A percentile compares a stretch with the other conserved stretches of the same genome.
These are phyloP conservation scores for Ogataea parapolymorpha DNA, from an alignment of 805 yeast genomes.

Conservation along the genomic window DNA sequence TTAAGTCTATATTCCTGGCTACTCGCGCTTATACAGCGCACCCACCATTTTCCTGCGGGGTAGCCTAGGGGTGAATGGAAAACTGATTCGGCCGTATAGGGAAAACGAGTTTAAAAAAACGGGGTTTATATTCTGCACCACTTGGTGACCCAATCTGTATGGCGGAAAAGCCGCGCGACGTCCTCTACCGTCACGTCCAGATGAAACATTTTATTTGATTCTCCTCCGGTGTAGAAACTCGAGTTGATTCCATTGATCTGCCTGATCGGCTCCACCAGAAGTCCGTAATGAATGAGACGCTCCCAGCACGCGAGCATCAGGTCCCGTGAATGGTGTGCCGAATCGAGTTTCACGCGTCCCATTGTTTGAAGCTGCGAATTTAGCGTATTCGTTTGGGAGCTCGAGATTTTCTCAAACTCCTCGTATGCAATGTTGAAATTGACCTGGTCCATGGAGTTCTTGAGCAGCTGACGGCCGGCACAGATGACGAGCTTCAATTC, in stretches of 20 bases:
- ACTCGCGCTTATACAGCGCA: neutral
- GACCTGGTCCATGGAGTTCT: constrained; percentile 53
- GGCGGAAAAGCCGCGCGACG: constrained; percentile 30
- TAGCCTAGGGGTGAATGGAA: constrained; percentile 4
- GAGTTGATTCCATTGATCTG: constrained; percentile 23
- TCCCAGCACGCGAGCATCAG: constrained; percentile 76
- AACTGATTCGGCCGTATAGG: neutral
- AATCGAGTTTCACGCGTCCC: constrained; percentile 37
- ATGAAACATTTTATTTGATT: constrained; percentile 48
- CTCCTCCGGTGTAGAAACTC: constrained; percentile 25
- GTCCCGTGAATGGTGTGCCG: constrained; percentile 32
- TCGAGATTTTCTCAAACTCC: constrained; percentile 47
- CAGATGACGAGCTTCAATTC: constrained; percentile 71
- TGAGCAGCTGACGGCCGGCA: constrained; percentile 67
- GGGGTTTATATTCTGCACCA: constrained; percentile 23
- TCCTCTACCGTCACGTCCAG: constrained; percentile 52
- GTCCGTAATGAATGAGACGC: constrained; percentile 49
- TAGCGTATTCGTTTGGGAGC: constrained; percentile 30
- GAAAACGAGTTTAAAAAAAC: neutral
- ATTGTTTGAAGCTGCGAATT: constrained; percentile 36
- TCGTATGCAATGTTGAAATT: constrained; percentile 75
- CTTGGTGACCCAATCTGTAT: constrained; percentile 18
- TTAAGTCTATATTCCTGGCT: neutral
- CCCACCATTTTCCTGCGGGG: constrained; percentile 2
- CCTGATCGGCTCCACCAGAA: constrained; percentile 37